These are phyloP conservation scores for Cladophialophora chaetospira DNA, from an alignment of 2,329 filamentous ascomycete species.

Conservation along the genomic window DNA sequence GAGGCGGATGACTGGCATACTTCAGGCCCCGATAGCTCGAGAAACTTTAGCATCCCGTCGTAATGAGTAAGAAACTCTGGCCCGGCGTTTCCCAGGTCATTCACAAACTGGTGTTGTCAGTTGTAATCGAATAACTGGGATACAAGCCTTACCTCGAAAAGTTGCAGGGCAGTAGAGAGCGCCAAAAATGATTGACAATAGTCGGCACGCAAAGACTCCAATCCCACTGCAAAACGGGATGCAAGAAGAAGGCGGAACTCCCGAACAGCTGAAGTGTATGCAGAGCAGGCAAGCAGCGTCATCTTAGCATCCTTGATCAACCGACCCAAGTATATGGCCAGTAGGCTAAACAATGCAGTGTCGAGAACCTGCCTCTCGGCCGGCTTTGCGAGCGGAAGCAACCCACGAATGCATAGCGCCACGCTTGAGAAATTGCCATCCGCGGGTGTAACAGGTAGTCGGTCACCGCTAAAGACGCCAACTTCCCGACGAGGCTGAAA, in stretches of 20 bases:
- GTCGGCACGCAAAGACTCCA: neutral
- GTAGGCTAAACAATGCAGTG: conserved; percentile 1
- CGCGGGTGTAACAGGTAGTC: neutral
- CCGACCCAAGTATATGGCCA: conserved; percentile 9
- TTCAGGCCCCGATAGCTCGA: conserved; percentile 4
- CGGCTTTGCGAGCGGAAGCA: conserved; percentile 1
- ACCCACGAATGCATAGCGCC: conserved; percentile 4
- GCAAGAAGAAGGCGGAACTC: conserved; percentile 5
- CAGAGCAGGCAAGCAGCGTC: neutral
- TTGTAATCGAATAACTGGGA: neutral
- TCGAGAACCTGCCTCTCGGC: neutral
- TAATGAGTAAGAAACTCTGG: conserved; percentile 2
- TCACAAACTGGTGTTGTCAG: conserved; percentile 1
- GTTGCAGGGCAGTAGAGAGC: conserved; percentile 4
- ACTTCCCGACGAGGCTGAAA: neutral
- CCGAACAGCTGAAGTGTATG: conserved; percentile 2
- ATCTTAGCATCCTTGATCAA: neutral
- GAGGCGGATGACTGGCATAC: conserved; percentile 3
- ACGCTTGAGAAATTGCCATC: conserved; percentile 1
- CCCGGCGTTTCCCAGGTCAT: neutral
- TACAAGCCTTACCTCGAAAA: conserved; percentile 7
- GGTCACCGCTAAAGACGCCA: conserved; percentile 8
- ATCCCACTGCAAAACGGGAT: neutral
- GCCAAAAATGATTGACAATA: conserved; percentile 1
- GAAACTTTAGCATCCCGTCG: conserved; percentile 11